Evolutionary conservation across 2,329 filamentous ascomycete species (phyloP).

Genomic region (Microcyclospora pomicola): DNA sequence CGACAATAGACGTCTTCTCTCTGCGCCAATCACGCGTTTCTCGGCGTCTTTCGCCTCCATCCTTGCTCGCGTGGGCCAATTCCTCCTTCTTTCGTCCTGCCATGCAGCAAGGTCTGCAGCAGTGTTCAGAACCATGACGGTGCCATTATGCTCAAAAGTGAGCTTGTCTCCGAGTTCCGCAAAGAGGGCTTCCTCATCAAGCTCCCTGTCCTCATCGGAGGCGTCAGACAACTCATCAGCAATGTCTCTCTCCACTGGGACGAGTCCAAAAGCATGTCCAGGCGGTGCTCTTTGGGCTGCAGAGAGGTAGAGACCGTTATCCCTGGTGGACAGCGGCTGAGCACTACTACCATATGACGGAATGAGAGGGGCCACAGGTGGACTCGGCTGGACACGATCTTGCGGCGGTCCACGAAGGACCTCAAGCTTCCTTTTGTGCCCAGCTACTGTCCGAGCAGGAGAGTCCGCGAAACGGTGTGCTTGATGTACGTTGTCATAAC

Average conservation of each 20-base stretch:
- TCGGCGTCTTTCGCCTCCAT: constrained; percentile 39
- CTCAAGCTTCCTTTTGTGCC: constrained; percentile 23
- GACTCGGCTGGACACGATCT: constrained; percentile 6
- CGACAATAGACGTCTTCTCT: constrained; percentile 21
- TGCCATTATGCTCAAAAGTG: constrained; percentile 42
- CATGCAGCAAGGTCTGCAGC: constrained; percentile 61
- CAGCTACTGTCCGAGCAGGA: constrained; percentile 10
- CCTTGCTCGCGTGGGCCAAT: constrained; percentile 66
- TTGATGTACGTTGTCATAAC: background rate
- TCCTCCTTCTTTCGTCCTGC: constrained; percentile 65
- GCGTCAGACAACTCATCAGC: constrained; percentile 3
- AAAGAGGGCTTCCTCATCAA: constrained; percentile 51
- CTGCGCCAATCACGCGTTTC: constrained; percentile 16
- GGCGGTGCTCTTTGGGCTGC: background rate
- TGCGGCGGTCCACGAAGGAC: constrained; percentile 12
- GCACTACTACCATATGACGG: constrained; percentile 19
- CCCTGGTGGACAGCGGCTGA: no score
- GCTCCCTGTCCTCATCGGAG: constrained; percentile 50
- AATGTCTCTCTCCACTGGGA: constrained; percentile 28
- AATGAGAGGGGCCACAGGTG: constrained; percentile 17
- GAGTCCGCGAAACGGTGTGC: background rate
- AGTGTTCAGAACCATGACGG: constrained; percentile 38
- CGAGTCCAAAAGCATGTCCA: constrained; percentile 54
- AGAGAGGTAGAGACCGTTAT: no score
- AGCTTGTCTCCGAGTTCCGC: constrained; percentile 21